Conservation (phyloP, 2,329 filamentous ascomycete genomes). For the Keithomyces neogunnii region DNA sequence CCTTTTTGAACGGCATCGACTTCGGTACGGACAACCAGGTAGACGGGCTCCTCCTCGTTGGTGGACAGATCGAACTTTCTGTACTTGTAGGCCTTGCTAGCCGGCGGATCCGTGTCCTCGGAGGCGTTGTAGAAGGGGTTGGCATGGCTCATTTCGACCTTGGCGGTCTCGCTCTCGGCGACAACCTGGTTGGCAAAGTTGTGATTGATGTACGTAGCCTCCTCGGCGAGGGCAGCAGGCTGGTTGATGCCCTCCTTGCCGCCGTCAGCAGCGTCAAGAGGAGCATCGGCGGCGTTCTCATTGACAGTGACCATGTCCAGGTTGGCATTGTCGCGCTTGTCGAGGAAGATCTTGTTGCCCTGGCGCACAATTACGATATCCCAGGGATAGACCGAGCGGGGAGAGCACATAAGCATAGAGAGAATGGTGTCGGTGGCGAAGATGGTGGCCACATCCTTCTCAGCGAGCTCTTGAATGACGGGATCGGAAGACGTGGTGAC, state of each 20-base stretch:
- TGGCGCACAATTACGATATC: conserved; percentile 91
- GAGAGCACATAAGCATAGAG: conserved; percentile 98
- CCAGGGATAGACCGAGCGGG: conserved; percentile 96
- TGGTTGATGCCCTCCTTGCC: conserved; percentile 95
- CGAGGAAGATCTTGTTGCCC: conserved; percentile 94
- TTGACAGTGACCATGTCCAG: conserved; percentile 98
- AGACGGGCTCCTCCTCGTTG: conserved; percentile 87
- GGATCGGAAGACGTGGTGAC: conserved; percentile 95
- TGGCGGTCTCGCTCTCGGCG: conserved; percentile 66
- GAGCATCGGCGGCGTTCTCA: conserved; percentile 94
- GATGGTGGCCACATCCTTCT: conserved; percentile 92
- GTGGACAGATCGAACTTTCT: conserved; percentile 91
- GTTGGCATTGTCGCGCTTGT: conserved; percentile 93
- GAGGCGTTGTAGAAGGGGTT: conserved; percentile 97
- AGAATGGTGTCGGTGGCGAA: conserved; percentile 96
- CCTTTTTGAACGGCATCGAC: conserved; percentile 95
- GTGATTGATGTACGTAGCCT: conserved; percentile 99
- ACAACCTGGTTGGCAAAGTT: conserved; percentile 98
- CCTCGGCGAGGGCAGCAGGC: conserved; percentile 83
- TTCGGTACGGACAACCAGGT: conserved; percentile 90
- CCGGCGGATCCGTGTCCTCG: conserved; percentile 87
- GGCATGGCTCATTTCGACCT: conserved; percentile 75
- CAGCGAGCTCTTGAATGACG: conserved; percentile 91
- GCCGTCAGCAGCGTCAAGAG: conserved; percentile 81
- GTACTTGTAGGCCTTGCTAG: conserved; percentile 98